Conservation (phyloP, 306 rosid species). For the Amphicarpaea edgeworthii region DNA sequence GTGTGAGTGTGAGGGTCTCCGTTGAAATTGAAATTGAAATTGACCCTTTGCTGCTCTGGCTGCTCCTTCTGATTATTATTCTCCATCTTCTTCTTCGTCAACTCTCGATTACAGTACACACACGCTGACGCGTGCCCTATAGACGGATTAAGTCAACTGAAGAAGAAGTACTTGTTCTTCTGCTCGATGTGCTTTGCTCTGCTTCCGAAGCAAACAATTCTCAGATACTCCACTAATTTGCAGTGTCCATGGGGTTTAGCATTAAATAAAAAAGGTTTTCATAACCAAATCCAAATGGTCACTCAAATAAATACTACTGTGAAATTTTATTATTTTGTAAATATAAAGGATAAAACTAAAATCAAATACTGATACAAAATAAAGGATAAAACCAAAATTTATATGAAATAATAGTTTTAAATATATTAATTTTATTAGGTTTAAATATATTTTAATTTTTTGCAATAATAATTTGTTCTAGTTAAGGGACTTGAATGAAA, state of each 20-base stretch:
- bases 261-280: not conserved
- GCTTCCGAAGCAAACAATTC: not conserved
- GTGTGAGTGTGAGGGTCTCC: conserved; percentile 35
- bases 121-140: not conserved
- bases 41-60: conserved; percentile 38
- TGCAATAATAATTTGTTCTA: too few species aligned
- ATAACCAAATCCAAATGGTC: too few species aligned
- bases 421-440: too few species aligned
- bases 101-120: not conserved
- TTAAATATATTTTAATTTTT: too few species aligned
- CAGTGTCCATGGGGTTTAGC: not conserved
- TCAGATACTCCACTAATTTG: not conserved
- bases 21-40: conserved; percentile 46
- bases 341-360: too few species aligned
- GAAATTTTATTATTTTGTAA: too few species aligned
- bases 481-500: too few species aligned
- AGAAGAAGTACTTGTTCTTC: not conserved
- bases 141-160: not conserved
- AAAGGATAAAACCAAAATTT: too few species aligned
- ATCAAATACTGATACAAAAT: too few species aligned
- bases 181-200: not conserved
- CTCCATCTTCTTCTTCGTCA: conserved; percentile 39
- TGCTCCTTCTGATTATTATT: conserved; percentile 34
- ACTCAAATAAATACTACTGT: too few species aligned
- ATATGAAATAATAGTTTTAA: too few species aligned